Evolutionary conservation across 1,284 basidiomycete species (phyloP), one percentile per base, ranked within the genome.

Genomic region (Xerocomus amazonicus): DNA sequence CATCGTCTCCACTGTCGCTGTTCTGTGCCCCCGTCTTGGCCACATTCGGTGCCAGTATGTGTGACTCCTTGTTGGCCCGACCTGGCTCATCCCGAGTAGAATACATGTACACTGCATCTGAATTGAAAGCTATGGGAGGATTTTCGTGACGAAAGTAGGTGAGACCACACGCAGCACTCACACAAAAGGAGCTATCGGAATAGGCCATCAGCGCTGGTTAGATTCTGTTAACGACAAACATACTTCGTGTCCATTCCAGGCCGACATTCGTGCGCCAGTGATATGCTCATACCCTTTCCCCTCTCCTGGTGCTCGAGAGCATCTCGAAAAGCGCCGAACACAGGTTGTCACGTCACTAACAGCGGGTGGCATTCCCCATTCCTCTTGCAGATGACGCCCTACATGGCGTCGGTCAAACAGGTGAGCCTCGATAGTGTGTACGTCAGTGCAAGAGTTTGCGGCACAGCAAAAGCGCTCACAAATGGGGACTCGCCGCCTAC

Each of bases 371-470:
- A 80, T 70, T 4, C 90, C 91, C 89, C 91, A 93, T 58, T 91
- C 83, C 48, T 77, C 77, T 50, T 75, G 70, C 27, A 89, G 68
- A 45, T 80, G 75, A 7, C 84, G 78, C 8, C 84, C 81, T 14
- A 80, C 70, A 67, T 92, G 87, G 48, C 94, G 79, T 46, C 94
- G 78, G 67, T 97, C 94, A 61, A 92, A 95, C 1, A 97, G 77
- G 67, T 88, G 93, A 1, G 89, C 93, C 83, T 92, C 14, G 23
- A 46, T 28, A 40, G 34, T 8, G 53, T 3, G 42, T 6, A 31
- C 0, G 26, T 59, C 28, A 51, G 46, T 9, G 31, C 43, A 9
- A 13, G 7, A 12, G 14, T 28, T 44, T 19, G 40, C 13, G 19
- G 28, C 16, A 36, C 6, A 35, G 14, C 17, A 32, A 13, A 17